Evolutionary conservation across 2,329 filamentous ascomycete species (phyloP), one percentile per base, ranked within the genome.

Genomic region (Setomelanomma holmii): DNA sequence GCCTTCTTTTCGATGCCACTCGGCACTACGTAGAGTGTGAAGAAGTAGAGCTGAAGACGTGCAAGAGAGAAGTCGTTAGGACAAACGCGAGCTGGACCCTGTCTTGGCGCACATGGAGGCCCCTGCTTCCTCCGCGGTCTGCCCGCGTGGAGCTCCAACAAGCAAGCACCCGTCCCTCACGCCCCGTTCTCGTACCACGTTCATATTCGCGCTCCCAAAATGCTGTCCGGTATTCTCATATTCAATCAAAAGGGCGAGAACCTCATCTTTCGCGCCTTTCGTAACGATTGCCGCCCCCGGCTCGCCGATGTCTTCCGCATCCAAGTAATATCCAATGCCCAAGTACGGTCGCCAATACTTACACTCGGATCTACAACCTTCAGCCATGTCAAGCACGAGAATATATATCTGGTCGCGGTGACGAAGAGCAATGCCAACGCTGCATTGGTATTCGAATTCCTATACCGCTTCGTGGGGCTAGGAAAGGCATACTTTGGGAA

Each of bases 201-300:
- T 44, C 45, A 36, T 48, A 46, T 33, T 49, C 54, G 47, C 51
- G 55, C 45, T 23, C 24, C n/a, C 24, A 47, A 33, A n/a, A 99
- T 99, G 96, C 83, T 99, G 66, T 98, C 93, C 66, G 95, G 95
- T 54, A 93, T 99, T 71, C 87, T 99, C 64, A 88, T 99, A 66
- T 99, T 99, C 84, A 99, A 99, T 67, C 95, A 99, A 77, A 99
- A 99, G 80, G 95, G 95, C 79, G 95, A 99, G 82, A 97, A 99
- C 79, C 90, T 99, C 73, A 99, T 99, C 78, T 97, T 99, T 82
- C 91, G 95, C 73, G 92, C 95, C 69, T 99, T 99, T 79, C 92
- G 95, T 72, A 96, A 96, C 76, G 96, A 99, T 80, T 98, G 95
- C 79, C 91, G 96, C 51, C 95, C 95, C 49, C 91, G 95, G 46